Base-by-base conservation (phyloP, 257 asterid genomes). In the Solanum ahanhuiri region DNA sequence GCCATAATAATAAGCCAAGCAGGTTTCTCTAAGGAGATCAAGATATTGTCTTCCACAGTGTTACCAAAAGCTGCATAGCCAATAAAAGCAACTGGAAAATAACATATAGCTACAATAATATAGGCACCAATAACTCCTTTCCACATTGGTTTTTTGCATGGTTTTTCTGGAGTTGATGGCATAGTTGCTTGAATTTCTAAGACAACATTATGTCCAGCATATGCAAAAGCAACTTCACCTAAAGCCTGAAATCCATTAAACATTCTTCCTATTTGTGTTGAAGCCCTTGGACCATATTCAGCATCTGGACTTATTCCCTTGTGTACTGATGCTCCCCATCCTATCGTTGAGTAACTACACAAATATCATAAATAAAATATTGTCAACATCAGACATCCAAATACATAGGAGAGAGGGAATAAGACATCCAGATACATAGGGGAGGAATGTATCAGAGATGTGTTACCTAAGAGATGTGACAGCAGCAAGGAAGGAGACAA, bases 161-260 rank as follows among this genome's bases (percentile, higher is more conserved):
- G 95, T 0, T 63, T 83, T 2, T 89, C 91, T 0, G 90, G 88
- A 0, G 92, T 70, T 3, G 94, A 91, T n/a, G 95, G 95, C 25
- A 92, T 90, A 0, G 92, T 90, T 25, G 95, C 93, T 60, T 92
- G 95, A 82, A 92, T 92, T 84, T 92, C 95, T 54, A 92, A 45
- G 8, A 88, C 94, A 3, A 92, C 94, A 58, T 92, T 92, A 81
- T 91, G 93, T 2, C 93, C 93, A 3, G 94, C 91, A 43, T 58
- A 92, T 10, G 93, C 91, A 58, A 92, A 92, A 0, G 93, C 93
- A 6, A 92, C 88, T 18, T 89, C 93, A 2, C 95, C 93, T 60
- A 92, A 33, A 2, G 94, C 95, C 34, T 91, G 87, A 3, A 90
- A 71, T 34, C 89, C 91, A 9, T 82, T 69, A 18, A 93, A 91